phyloP scores from a whole-genome alignment of 2,329 filamentous ascomycete genomes.

The Aspergillus fumigatus region DNA sequence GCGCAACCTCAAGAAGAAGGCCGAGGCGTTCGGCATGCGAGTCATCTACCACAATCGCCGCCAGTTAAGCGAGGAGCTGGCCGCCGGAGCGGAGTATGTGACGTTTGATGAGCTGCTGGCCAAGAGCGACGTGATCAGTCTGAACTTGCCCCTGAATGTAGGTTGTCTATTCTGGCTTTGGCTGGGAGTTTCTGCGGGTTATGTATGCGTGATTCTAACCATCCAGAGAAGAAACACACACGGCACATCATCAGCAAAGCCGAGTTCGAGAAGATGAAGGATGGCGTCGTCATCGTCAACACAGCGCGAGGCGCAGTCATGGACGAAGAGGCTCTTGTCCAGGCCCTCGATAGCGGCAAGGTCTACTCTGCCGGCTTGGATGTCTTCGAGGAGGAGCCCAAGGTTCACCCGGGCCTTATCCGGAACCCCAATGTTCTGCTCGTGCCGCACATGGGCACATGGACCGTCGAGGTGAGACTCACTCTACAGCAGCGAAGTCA shows the following conservation, averaged over 20 bases:
- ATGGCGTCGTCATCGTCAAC: conserved; percentile 72
- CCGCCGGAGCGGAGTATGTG: conserved; percentile 44
- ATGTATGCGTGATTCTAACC: not conserved
- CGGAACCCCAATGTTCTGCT: conserved; percentile 68
- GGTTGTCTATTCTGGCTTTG: conserved; percentile 31
- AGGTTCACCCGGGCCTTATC: conserved; percentile 67
- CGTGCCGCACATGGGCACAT: conserved; percentile 83
- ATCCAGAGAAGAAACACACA: conserved; percentile 52
- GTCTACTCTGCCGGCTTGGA: conserved; percentile 71
- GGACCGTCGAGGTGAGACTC: conserved; percentile 57
- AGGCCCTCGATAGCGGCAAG: conserved; percentile 64
- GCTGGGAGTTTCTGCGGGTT: not conserved
- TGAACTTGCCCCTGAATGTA: conserved; percentile 79
- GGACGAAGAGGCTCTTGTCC: conserved; percentile 73
- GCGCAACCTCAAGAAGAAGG: conserved; percentile 69
- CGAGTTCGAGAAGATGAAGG: conserved; percentile 74
- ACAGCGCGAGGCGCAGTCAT: conserved; percentile 79
- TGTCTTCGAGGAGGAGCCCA: conserved; percentile 78
- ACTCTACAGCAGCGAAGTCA: not conserved
- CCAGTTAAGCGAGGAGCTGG: conserved; percentile 50
- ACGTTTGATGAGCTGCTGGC: conserved; percentile 67
- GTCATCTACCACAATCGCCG: conserved; percentile 71
- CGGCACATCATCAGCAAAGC: conserved; percentile 67
- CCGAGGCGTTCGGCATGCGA: conserved; percentile 69
- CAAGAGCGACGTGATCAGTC: conserved; percentile 69